Percentiles rank a stretch among this genome's conserved stretches.
Conservation (phyloP, 2,329 filamentous ascomycete species). For the Apiospora malaysiana region DNA sequence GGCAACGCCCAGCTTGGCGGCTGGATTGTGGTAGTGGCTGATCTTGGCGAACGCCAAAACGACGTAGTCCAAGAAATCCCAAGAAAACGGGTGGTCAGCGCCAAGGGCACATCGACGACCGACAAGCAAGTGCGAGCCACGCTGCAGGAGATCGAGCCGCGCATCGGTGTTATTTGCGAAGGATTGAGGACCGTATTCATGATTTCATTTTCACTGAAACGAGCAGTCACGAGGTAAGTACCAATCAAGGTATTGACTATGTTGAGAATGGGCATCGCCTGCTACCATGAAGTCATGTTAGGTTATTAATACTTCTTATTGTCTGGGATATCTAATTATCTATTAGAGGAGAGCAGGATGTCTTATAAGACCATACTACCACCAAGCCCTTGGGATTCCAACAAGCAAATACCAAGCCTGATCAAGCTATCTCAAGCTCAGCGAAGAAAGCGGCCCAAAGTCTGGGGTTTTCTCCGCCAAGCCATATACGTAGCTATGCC, state of each 20-base stretch:
- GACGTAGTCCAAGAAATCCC: conserved; percentile 13
- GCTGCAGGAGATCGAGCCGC: neutral
- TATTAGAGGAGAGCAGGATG: conserved; percentile 2
- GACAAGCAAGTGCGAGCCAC: neutral
- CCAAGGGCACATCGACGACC: neutral
- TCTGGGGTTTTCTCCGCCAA: neutral
- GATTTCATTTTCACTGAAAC: neutral
- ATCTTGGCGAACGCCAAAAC: conserved; percentile 7
- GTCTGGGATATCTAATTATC: conserved; percentile 5
- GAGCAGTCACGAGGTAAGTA: neutral
- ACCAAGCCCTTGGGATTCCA: neutral
- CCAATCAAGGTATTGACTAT: neutral
- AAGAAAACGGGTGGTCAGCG: conserved; percentile 4
- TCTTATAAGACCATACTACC: neutral
- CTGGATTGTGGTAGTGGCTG: neutral
- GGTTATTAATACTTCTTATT: neutral
- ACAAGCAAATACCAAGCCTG: conserved; percentile 7
- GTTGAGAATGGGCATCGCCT: neutral
- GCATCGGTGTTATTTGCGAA: neutral
- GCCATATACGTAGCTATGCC: neutral
- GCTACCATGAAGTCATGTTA: neutral
- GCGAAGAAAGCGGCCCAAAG: neutral
- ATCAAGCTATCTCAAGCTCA: conserved; percentile 13
- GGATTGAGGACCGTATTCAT: neutral
- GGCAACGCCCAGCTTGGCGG: neutral